Base-by-base conservation (phyloP, 495 filamentous ascomycete genomes). In the Hypoxylon fuscum region DNA sequence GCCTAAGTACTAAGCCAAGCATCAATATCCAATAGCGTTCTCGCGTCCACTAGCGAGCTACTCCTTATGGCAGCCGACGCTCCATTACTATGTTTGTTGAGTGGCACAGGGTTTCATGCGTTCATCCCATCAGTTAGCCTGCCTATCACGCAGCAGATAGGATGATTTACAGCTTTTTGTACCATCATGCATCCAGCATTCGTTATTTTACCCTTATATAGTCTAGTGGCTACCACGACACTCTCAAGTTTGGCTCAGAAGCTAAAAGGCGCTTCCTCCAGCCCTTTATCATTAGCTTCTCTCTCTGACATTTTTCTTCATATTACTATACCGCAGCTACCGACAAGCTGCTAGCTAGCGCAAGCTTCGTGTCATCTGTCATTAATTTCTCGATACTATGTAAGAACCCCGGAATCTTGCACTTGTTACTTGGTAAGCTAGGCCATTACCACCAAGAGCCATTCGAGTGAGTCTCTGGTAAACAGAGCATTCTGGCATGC, bases 191-290 rank as follows among this genome's bases (percentile, higher is more conserved):
- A 23, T 27, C 40, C 8, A 1, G 27, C 18, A 1, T 46, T 64
- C 54, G 61, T 58, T 54, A 58, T 47, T 53, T 59, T 64, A 22
- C 37, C 61, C 35, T 12, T 11, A 53, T 42, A 27, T 44, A 43
- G 60, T 64, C 44, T 64, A 64, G 60, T 37, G 47, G 38, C 35
- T 34, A 22, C 17, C 2, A 20, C 32, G 7, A 49, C 9, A 2
- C 14, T 45, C 15, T 18, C 51, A 46, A 17, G 46, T 41, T 35
- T 34, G 42, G 46, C 47, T 41, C 9, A 34, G 41, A 46, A 32
- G 34, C 35, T 43, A 37, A 37, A 21, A 43, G 12, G 34, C 35
- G 14, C 17, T 32, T 55, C 37, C 17, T 47, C 29, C 12, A 21
- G 5, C 8, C 35, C 37, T 42, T 31, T 48, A 15, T 31, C 1